A percentile compares a stretch with the other conserved stretches of the same genome.
Conservation (phyloP, 768 basidiomycete genomes). For the Lepiota brunneoincarnata region DNA sequence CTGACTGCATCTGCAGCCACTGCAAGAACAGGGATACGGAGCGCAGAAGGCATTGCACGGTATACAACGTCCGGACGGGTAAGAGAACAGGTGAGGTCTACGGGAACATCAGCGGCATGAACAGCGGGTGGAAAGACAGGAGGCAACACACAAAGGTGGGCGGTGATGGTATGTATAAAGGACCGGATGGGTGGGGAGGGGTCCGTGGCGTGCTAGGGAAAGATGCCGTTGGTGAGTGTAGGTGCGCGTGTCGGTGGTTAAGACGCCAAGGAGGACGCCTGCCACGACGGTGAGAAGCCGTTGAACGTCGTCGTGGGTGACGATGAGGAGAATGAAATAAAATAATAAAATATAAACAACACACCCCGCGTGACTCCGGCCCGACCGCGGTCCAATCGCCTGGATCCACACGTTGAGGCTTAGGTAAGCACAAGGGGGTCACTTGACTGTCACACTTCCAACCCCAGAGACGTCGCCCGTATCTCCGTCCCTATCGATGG, state of each 20-base stretch:
- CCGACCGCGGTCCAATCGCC: constrained; percentile 13
- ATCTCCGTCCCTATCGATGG: background rate
- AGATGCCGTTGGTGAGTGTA: no score
- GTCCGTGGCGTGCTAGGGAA: no score
- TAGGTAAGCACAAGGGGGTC: constrained; percentile 4
- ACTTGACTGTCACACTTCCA: constrained; percentile 12
- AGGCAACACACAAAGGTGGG: no score
- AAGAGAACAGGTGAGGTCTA: background rate
- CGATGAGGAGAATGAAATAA: background rate
- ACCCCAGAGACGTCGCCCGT: background rate
- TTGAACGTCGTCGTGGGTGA: constrained; percentile 2
- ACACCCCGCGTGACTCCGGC: constrained; percentile 10
- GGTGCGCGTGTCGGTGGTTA: background rate
- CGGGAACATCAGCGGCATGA: background rate
- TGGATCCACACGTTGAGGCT: constrained; percentile 13
- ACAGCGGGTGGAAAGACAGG: background rate
- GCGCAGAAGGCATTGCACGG: constrained; percentile 42
- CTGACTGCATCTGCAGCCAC: constrained; percentile 64
- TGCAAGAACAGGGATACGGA: constrained; percentile 66
- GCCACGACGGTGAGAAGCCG: constrained; percentile 1
- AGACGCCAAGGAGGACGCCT: background rate
- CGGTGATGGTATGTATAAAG: background rate
- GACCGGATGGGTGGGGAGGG: no score
- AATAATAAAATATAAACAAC: constrained; percentile 3
- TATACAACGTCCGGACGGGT: background rate